A percentile compares a stretch with the other conserved stretches of the same genome.
Conservation (phyloP, 768 basidiomycete species). For the Lactarius hatsudake region DNA sequence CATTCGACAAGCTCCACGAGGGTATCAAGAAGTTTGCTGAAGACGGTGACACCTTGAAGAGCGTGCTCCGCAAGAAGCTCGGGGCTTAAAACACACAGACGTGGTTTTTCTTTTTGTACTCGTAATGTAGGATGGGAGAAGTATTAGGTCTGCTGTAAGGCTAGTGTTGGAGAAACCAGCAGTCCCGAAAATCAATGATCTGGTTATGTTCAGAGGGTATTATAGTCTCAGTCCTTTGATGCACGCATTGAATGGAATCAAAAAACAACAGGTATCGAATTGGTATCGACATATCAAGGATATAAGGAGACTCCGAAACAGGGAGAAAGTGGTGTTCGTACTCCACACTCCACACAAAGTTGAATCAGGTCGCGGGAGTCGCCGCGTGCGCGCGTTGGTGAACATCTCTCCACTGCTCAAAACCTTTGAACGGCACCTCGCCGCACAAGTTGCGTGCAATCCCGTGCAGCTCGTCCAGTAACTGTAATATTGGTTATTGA, state of each 20-base stretch:
- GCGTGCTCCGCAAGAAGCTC: conserved; percentile 68
- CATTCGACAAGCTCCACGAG: conserved; percentile 98
- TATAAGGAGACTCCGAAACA: background rate
- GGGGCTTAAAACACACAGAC: conserved; percentile 37
- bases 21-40: conserved; percentile 98
- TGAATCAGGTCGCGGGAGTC: conserved; percentile 27
- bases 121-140: conserved; percentile 3
- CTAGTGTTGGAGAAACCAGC: background rate
- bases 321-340: background rate
- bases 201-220: background rate
- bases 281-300: background rate
- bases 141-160: background rate
- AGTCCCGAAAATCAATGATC: conserved; percentile 1
- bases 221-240: background rate
- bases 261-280: background rate
- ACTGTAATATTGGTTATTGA: conserved; percentile 3
- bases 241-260: background rate
- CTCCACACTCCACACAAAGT: conserved; percentile 10
- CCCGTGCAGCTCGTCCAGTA: conserved; percentile 22
- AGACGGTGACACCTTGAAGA: conserved; percentile 89
- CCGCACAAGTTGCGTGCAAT: conserved; percentile 27
- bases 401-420: conserved; percentile 26
- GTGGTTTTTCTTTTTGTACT: background rate
- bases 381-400: conserved; percentile 22
- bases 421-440: conserved; percentile 27